Conservation (phyloP, 2,329 filamentous ascomycete species). For the Zymoseptoria pseudotritici region DNA sequence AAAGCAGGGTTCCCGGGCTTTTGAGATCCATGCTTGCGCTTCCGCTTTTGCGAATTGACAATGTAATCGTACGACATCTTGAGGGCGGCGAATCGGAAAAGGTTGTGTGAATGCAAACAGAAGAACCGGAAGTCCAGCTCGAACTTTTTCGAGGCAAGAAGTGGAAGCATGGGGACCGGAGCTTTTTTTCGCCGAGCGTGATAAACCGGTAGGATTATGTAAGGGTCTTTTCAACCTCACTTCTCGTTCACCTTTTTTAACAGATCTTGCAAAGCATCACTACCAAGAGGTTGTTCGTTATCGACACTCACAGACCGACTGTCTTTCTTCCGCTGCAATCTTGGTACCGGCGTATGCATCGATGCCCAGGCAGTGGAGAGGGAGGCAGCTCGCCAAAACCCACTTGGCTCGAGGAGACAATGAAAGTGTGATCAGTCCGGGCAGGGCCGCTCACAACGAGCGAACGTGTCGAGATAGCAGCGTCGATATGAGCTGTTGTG, state of each 20-base stretch:
- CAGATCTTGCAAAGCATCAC: too few species aligned
- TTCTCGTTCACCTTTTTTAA: not conserved
- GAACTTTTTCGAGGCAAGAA: not conserved
- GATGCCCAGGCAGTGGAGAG: not conserved
- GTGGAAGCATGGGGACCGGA: not conserved
- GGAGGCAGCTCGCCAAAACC: not conserved
- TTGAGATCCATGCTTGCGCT: slow-evolving; percentile 15
- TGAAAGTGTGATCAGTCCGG: not conserved
- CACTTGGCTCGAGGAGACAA: not conserved
- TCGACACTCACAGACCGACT: too few species aligned
- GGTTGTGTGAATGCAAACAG: not conserved
- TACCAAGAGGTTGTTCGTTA: too few species aligned
- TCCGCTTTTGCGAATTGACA: slow-evolving; percentile 16
- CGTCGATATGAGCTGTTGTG: not conserved
- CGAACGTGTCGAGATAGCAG: not conserved
- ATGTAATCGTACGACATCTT: slow-evolving; percentile 24
- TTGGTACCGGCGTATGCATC: not conserved
- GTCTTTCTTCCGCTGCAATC: not conserved
- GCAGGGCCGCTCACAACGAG: not conserved
- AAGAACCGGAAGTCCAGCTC: not conserved
- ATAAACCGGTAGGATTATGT: not conserved
- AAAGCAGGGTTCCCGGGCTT: slow-evolving; percentile 21
- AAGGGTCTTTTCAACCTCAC: not conserved
- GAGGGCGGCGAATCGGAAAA: not conserved
- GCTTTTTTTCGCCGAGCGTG: not conserved